These are phyloP conservation scores for Paecilomyces formosus DNA, from an alignment of 2,329 filamentous ascomycete species.

Conservation along the genomic window DNA sequence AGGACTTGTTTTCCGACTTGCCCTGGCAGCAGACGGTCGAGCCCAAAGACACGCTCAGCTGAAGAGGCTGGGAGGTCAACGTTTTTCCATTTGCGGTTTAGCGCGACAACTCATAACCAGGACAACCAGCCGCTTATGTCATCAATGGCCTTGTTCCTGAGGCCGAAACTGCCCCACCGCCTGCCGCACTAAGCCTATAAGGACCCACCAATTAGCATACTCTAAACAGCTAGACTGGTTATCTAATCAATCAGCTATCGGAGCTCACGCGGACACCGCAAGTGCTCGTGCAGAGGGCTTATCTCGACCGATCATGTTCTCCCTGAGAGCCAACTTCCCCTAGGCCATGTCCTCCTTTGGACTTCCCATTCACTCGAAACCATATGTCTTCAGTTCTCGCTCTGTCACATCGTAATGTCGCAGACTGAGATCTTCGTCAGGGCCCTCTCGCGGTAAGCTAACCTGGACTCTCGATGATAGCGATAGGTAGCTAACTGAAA, in stretches of 20 bases:
- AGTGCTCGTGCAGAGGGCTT: not conserved
- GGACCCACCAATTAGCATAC: not conserved
- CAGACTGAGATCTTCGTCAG: constrained; percentile 29
- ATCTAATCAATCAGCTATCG: not conserved
- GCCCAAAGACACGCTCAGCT: constrained; percentile 5
- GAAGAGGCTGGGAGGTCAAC: constrained; percentile 24
- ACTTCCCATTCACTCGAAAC: not conserved
- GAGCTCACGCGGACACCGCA: not conserved
- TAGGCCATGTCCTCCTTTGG: not conserved
- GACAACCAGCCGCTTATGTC: constrained; percentile 28
- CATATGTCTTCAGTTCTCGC: not conserved
- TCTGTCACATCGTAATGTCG: constrained; percentile 16
- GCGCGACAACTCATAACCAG: constrained; percentile 30
- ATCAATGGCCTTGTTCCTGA: constrained; percentile 5
- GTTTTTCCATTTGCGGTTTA: constrained; percentile 34
- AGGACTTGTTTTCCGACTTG: constrained; percentile 2
- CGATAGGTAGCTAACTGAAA: constrained; percentile 11
- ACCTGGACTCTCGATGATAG: not conserved
- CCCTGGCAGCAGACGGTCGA: constrained; percentile 6
- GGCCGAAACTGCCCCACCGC: not conserved
- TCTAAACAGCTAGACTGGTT: not conserved
- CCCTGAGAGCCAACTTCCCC: not conserved
- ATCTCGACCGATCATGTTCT: not conserved
- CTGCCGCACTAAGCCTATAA: constrained; percentile 18
- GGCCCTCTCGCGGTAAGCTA: constrained; percentile 35